Base-by-base conservation (phyloP, 345 rosid genomes). In the Melastoma malabathricum region DNA sequence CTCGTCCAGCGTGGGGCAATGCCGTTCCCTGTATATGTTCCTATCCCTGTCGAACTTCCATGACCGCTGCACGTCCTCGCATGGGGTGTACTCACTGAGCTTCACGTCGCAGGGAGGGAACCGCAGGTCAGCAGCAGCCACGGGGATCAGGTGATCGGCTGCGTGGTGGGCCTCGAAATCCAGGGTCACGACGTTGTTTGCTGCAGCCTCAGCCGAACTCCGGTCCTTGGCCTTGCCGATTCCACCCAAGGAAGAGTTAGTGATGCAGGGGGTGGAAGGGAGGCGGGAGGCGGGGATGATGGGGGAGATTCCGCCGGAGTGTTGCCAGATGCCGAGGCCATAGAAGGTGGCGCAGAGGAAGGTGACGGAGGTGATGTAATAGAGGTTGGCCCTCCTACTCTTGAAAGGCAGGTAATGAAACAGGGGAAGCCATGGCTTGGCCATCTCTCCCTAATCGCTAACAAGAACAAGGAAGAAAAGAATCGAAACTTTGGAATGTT, bases 11-110 rank as follows among this genome's bases (percentile, higher is more conserved):
- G 52, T 80, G 0, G 85, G 93, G 58, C 93, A 83, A 55, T 90
- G 98, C 19, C 98, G 72, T 64, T 90, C 94, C 46, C 98, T 64
- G 62, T 86, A 90, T 2, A 86, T 56, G 47, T 81, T 50, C 54
- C 76, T 76, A 18, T 75, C 15, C 38, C 96, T 61, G 0, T 74
- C 64, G 63, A 81, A 90, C 31, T 51, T 58, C 39, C 81, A 31
- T 15, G 97, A 83, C 10, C 97, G 71, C 0, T 57, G 16, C 18
- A n/a, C 56, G 59, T 75, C 92, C 71, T 89, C 86, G 59, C 96
- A 89, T 0, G 96, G 97, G 43, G 85, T 78, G 60, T 86, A 67
- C 71, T 89, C 96, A 20, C 73, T 57, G 57, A 44, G 72, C 1
- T 63, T 47, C 7, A 63, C 52, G 52, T 62, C 75, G 39, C 96